Evolutionary conservation across 768 basidiomycete genomes (phyloP), one percentile per base, ranked within the genome.

Genomic region (Leccinum longicurvipes): DNA sequence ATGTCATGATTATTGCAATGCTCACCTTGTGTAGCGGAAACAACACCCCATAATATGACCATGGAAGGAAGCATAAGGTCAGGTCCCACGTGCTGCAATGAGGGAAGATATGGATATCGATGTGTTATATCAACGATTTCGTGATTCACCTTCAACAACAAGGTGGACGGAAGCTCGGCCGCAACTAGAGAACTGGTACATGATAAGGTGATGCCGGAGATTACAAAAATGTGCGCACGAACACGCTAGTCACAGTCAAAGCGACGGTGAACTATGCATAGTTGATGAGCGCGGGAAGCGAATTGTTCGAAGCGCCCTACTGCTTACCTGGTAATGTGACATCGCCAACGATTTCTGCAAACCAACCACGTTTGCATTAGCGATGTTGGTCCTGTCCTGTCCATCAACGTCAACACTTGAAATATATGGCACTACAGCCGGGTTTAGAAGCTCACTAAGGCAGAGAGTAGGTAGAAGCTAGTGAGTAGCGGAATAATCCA

Each of bases 11-110:
- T 17, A 56, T 15, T 6, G 21, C 1, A 6, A 15, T 2, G 6
- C 50, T 55, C 36, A 79, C 83, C 85, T 76, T 89, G 87, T 32
- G 81, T 71, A 4, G 83, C 76, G 6, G 80, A 77, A 14, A 83
- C 78, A 14, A 86, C 47, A 6, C 87, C 87, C 87, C 87, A 89
- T 2, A 83, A 63, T 0, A 79, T 75, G 34, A 85, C 71, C 78
- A 88, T 82, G 0, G 79, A 66, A 0, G 88, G 87, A 63, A 86
- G 76, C 47, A 81, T 71, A 56, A 82, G 76, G 8, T 85, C 76
- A 4, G 86, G 82, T 6, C 84, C 80, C 41, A 77, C 60, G 50
- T 57, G 55, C 69, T 78, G 63, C 39, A 39, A n/a, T 39, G 3
- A n/a, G 9, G 5, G n/a, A 39, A 39, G n/a, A 39, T 39, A n/a